Evolutionary conservation across 2,329 filamentous ascomycete species (phyloP), one percentile per base, ranked within the genome.

Genomic region (Pestalotiopsis sp.): DNA sequence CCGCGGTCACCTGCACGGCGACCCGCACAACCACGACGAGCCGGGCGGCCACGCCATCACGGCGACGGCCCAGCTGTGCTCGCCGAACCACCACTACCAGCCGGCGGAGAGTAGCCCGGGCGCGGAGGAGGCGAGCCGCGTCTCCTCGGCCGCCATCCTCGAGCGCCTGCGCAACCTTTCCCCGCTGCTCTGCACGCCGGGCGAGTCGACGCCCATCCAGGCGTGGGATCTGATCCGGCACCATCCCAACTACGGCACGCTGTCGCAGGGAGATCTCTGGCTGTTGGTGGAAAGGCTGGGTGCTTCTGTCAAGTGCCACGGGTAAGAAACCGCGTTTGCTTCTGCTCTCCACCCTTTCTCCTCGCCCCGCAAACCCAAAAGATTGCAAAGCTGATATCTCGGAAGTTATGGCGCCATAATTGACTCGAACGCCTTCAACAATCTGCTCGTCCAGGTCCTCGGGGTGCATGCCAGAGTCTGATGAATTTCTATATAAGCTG

Each of bases 71-170:
- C 62, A 65, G 25, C 62, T 65, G 1, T 36, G 27, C 27, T 27
- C 23, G 36, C 27, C 62, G 4, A 65, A n/a, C 13, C n/a, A 65
- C 40, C 14, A 45, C 36, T 6, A 7, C 11, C 38, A 2, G 12
- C 25, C 14, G 11, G 20, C 40, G 40, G 12, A 23, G n/a, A 14
- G 23, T n/a, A 12, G 23, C 23, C 59, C 25, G 5, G 27, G 20
- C 9, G n/a, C 40, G 31, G 62, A 36, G 14, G 40, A 23, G 14
- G n/a, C 40, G 4, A 40, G 12, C 20, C 62, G 62, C 23, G 14
- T 65, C 25, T 60, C 57, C 31, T 65, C 62, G 31, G 62, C 62
- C 36, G 62, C 40, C 11, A 65, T 65, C n/a, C 62, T 65, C 4
- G 62, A 65, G 5, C 62, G 62, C 40, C 7, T 65, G 17, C 62